Percentiles rank a stretch among this genome's conserved stretches.
These are phyloP conservation scores for Dioszegia aurantiaca DNA, from an alignment of 768 basidiomycete genomes.

Conservation along the genomic window DNA sequence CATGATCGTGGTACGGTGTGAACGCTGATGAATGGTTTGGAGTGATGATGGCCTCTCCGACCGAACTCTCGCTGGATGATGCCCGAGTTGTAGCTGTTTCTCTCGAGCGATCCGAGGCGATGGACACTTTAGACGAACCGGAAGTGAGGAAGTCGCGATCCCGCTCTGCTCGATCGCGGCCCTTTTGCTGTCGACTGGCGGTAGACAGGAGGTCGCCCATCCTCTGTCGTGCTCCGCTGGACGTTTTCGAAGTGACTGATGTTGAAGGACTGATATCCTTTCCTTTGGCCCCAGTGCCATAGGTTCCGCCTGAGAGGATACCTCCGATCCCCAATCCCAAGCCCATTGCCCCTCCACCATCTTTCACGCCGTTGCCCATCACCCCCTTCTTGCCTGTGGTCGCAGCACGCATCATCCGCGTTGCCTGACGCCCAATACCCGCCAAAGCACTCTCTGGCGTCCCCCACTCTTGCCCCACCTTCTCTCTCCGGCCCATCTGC, in stretches of 20 bases:
- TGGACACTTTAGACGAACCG: conserved; percentile 10
- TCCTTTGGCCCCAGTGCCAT: neutral
- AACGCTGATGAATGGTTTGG: conserved; percentile 11
- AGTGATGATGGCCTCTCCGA: conserved; percentile 12
- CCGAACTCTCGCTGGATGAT: conserved; percentile 13
- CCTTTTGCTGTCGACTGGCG: neutral
- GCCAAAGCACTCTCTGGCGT: conserved; percentile 14
- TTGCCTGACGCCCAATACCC: conserved; percentile 12
- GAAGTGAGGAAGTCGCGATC: conserved; percentile 7
- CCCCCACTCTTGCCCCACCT: conserved; percentile 14
- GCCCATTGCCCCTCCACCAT: neutral
- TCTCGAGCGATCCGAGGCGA: conserved; percentile 8
- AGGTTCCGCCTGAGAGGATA: neutral
- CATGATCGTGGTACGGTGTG: conserved; percentile 3
- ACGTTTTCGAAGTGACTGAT: conserved; percentile 1
- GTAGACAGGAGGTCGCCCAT: conserved; percentile 1
- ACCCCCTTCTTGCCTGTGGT: neutral
- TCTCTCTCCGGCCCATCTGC: neutral
- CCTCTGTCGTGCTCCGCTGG: neutral
- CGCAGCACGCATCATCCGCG: conserved; percentile 14
- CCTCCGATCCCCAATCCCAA: conserved; percentile 8
- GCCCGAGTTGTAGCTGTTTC: conserved; percentile 9
- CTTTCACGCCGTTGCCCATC: neutral
- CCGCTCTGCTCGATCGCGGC: neutral
- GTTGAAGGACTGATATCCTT: conserved; percentile 2